Evolutionary conservation across 768 basidiomycete genomes (phyloP), one percentile per base, ranked within the genome.

Genomic region (Suillus paluster): DNA sequence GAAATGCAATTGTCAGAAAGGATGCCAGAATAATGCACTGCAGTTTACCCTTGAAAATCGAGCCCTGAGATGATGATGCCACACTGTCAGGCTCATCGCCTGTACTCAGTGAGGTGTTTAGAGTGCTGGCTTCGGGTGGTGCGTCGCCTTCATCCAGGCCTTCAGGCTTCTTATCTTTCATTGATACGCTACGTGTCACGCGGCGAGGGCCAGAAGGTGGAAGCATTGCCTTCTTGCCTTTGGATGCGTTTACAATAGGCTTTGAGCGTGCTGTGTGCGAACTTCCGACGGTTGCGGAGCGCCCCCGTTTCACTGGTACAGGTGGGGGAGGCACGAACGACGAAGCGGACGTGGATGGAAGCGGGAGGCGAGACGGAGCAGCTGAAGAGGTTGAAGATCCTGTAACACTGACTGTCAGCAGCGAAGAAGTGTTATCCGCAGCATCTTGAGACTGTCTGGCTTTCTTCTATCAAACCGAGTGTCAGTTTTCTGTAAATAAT

Each of bases 121-220:
- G 9, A 7, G 38, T n/a, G 11, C 11, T 12, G 14, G 38, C 17
- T 55, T 55, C 17, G 38, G 38, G 38, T 27, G 23, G 25, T 52
- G 33, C 34, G 34, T 48, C 46, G 15, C 44, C 57, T 44, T 54
- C 9, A 30, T 19, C 46, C 3, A 52, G 60, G 17, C 54, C 23
- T 44, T 61, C 64, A 27, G 59, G 49, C 9, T 57, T 60, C 52
- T 66, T 60, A 34, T 68, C 64, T 53, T 64, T 75, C 65, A 75
- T 50, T 17, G 73, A 76, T 10, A 67, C 60, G 36, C 73, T 74
- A 33, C 73, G 64, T 14, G 73, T 74, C 14, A 75, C 34, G 7
- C 71, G 74, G 42, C 60, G 68, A 25, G 63, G n/a, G 17, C 58
- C 63, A 11, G 54, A 58, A 14, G 57, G 61, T 23, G 19, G n/a